Base-by-base conservation (phyloP, 106 monocot species). In the Dendrobium officinale region DNA sequence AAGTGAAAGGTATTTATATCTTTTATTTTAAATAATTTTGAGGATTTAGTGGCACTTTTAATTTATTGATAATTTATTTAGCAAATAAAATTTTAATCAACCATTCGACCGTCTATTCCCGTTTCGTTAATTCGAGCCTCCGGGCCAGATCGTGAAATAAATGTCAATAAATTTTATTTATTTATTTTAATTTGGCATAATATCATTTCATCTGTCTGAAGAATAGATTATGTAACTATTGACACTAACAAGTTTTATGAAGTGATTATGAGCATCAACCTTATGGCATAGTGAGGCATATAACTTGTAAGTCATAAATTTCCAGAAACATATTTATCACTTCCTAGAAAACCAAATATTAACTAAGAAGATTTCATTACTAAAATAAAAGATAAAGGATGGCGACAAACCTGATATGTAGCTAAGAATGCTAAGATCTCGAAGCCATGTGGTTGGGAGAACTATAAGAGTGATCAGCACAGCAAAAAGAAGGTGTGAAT, bases 381-480 rank as follows among this genome's bases (percentile, higher is more conserved):
- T 24, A 15, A 49, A 76, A 44, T 48, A 15, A 47, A 48, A 24
- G 27, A 76, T 27, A 49, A 74, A 33, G 43, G 54, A 77, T 16
- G 37, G 9, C 1, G 20, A 42, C 59, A 43, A 41, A 93, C 96
- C 96, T 78, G 93, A 94, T 55, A 96, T 84, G 80, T 90, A 93
- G 73, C 96, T 96, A 29, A 96, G 92, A 64, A 93, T 10, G 59
- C 92, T 93, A 20, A 96, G 84, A 83, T 96, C 92, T 2, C 92
- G 88, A 68, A 96, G 83, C 96, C 93, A 96, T 55, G 94, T 92
- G 9, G 94, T 94, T n/a, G 96, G 96, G 4, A 96, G 85, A 51
- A 96, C 96, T 15, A 90, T 67, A 33, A 93, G 70, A 80, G 93
- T 92, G 44, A 92, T 89, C 83, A 94, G 41, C 42, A 94, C 78